phyloP scores from a whole-genome alignment of 345 rosid genomes.

The Cochlearia excelsa region DNA sequence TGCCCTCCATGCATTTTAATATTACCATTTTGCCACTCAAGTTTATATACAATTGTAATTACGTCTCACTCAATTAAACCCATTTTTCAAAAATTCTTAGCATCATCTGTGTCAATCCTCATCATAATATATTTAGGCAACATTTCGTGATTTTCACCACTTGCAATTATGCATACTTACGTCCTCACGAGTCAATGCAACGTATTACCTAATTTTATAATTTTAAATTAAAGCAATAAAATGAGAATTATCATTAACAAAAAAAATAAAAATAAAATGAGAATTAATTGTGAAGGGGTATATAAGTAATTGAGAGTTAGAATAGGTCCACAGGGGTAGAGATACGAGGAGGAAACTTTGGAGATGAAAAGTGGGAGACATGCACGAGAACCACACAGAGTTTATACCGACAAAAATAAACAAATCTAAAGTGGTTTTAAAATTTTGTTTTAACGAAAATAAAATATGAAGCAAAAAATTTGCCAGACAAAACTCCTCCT shows the following conservation, averaged over 20 bases:
- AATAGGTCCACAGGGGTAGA: slow-evolving; percentile 21
- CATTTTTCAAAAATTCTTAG: too few species aligned
- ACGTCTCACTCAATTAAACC: slow-evolving; percentile 24
- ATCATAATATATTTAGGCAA: too few species aligned
- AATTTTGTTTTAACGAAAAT: too few species aligned
- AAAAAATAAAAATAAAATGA: background rate
- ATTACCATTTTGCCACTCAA: slow-evolving; percentile 29
- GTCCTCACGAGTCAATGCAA: slow-evolving; percentile 5
- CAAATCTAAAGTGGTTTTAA: background rate
- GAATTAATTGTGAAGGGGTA: background rate
- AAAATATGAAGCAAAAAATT: too few species aligned
- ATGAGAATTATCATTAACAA: too few species aligned
- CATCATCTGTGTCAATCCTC: too few species aligned
- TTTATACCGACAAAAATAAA: slow-evolving; percentile 27
- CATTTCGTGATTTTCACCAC: too few species aligned
- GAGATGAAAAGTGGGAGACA: slow-evolving; percentile 42
- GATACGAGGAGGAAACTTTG: slow-evolving; percentile 36
- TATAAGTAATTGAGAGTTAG: slow-evolving; percentile 3
- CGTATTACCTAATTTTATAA: background rate
- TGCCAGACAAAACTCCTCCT: too few species aligned
- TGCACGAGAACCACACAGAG: slow-evolving; percentile 41
- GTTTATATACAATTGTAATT: slow-evolving; percentile 10
- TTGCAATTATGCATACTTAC: background rate
- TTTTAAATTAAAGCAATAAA: slow-evolving; percentile 1
- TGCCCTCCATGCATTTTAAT: slow-evolving; percentile 36